Evolutionary conservation across 2,329 filamentous ascomycete species (phyloP).

Genomic region (Ascochyta rabiei): DNA sequence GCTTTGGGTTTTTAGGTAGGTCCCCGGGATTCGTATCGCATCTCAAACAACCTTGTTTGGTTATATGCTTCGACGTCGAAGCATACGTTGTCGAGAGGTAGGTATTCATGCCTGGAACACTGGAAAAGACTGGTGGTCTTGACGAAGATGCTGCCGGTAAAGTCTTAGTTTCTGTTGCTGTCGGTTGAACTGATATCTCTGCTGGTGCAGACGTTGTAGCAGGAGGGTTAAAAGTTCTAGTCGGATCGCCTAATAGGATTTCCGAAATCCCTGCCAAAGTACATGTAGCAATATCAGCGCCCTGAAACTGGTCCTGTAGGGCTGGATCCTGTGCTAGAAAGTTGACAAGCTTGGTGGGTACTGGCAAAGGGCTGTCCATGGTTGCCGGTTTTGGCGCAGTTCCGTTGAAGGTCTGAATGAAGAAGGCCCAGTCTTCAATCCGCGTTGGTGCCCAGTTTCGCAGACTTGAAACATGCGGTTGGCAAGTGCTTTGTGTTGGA

Average conservation of each 20-base stretch:
- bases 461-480: slow-evolving; percentile 19
- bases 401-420: slow-evolving; percentile 30
- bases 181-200: background rate
- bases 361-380: slow-evolving; percentile 10
- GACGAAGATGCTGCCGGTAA: background rate
- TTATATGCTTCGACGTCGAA: slow-evolving; percentile 36
- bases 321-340: slow-evolving; percentile 30
- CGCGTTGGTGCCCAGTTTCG: slow-evolving; percentile 25
- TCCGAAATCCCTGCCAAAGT: slow-evolving; percentile 6
- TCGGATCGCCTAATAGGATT: slow-evolving; percentile 1
- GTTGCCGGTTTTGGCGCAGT: background rate
- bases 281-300: slow-evolving; percentile 40
- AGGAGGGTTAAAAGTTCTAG: background rate
- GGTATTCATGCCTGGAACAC: slow-evolving; percentile 26
- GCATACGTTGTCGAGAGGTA: slow-evolving; percentile 35
- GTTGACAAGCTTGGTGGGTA: slow-evolving; percentile 32
- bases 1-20: slow-evolving; percentile 3
- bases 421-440: slow-evolving; percentile 33
- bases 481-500: slow-evolving; percentile 11
- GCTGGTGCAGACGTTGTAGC: slow-evolving; percentile 6
- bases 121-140: background rate
- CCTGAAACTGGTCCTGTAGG: slow-evolving; percentile 28
- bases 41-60: slow-evolving; percentile 35
- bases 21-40: slow-evolving; percentile 13
- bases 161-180: background rate